Conservation (phyloP, 192 early-diverging fungal species). For the Jimgerdemannia lactiflua region DNA sequence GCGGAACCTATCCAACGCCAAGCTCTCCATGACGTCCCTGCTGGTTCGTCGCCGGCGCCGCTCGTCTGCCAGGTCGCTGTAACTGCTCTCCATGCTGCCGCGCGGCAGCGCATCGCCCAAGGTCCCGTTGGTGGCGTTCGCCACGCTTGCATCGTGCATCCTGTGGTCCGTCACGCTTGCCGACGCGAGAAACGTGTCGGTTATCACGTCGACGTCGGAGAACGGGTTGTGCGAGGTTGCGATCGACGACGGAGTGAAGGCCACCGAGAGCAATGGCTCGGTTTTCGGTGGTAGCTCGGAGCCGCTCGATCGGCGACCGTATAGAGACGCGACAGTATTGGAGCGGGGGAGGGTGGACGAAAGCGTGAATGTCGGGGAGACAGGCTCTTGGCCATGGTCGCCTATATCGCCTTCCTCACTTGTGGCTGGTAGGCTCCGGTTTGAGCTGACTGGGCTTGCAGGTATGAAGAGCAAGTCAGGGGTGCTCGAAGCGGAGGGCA, state of each 20-base stretch:
- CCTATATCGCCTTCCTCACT: neutral
- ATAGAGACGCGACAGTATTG: neutral
- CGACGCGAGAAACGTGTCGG: neutral
- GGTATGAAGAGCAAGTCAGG: neutral
- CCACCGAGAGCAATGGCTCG: neutral
- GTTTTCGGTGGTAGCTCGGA: neutral
- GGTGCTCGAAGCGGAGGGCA: neutral
- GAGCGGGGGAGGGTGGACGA: neutral
- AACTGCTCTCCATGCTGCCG: neutral
- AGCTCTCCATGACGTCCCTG: slow-evolving; percentile 33
- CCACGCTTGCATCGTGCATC: neutral
- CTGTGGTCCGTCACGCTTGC: neutral
- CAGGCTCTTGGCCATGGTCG: neutral
- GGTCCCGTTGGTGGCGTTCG: neutral
- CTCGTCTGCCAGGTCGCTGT: neutral
- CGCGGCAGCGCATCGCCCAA: neutral
- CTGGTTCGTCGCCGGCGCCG: slow-evolving; percentile 27
- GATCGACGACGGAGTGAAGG: neutral
- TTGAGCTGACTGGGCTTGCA: neutral
- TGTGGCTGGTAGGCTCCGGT: neutral
- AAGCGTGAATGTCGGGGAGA: neutral
- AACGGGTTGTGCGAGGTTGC: neutral
- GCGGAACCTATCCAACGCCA: slow-evolving; percentile 42
- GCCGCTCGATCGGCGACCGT: neutral
- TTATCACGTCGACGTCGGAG: neutral